These are phyloP conservation scores for Scorias spongiosa DNA, from an alignment of 2,329 filamentous ascomycete genomes.

Conservation along the genomic window DNA sequence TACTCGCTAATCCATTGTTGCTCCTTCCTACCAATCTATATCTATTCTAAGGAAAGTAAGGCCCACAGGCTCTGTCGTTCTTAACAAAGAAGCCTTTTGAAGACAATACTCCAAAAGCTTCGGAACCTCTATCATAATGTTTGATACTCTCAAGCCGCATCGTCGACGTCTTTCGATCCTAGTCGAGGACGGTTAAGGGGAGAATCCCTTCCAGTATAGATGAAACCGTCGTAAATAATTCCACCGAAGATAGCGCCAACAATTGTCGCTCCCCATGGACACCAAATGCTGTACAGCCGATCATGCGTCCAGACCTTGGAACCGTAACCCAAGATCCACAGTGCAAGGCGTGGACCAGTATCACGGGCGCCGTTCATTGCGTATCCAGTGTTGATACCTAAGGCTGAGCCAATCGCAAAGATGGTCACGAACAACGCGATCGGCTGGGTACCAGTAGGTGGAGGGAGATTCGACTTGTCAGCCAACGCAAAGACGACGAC, in stretches of 20 bases:
- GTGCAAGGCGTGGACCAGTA: constrained; percentile 52
- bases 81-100: too few species aligned
- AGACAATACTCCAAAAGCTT: too few species aligned
- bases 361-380: constrained; percentile 61
- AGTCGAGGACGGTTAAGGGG: constrained; percentile 47
- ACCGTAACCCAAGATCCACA: constrained; percentile 52
- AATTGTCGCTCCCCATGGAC: constrained; percentile 47
- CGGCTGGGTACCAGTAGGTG: background rate
- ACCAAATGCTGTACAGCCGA: constrained; percentile 52
- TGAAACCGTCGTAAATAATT: constrained; percentile 47
- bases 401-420: background rate
- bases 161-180: constrained; percentile 6
- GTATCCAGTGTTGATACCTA: constrained; percentile 55
- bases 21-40: too few species aligned
- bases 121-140: too few species aligned
- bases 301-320: constrained; percentile 51
- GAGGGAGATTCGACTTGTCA: constrained; percentile 1
- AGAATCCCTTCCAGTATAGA: constrained; percentile 47
- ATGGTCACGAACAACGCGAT: constrained; percentile 1
- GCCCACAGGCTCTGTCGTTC: too few species aligned
- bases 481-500: constrained; percentile 1
- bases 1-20: too few species aligned
- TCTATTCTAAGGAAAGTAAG: too few species aligned
- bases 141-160: background rate
- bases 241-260: constrained; percentile 44